Percentiles rank a stretch among this genome's conserved stretches.
Conservation (phyloP, 495 filamentous ascomycete species). For the Amniculicola lignicola region DNA sequence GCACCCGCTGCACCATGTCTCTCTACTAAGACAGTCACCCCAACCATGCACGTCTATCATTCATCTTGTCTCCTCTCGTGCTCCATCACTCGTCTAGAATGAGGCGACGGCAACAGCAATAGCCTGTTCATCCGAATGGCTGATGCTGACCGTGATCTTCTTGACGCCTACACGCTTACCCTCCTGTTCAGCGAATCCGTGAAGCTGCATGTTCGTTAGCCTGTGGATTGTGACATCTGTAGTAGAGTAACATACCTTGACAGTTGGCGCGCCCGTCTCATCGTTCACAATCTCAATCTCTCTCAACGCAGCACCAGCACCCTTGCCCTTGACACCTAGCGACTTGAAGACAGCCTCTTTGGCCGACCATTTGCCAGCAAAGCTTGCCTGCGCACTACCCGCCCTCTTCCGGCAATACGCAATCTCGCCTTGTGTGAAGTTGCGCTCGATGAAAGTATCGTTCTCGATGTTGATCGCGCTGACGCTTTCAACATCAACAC, state of each 20-base stretch:
- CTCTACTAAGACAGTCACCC: background rate
- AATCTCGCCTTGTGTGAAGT: constrained; percentile 82
- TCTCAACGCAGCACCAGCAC: constrained; percentile 82
- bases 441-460: constrained; percentile 88
- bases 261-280: constrained; percentile 74
- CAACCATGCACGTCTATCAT: background rate
- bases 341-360: constrained; percentile 99
- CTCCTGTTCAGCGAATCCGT: constrained; percentile 75
- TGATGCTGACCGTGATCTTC: constrained; percentile 85
- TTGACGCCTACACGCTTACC: constrained; percentile 83
- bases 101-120: constrained; percentile 81
- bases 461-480: constrained; percentile 84
- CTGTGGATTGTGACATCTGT: background rate
- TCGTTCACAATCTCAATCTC: constrained; percentile 90
- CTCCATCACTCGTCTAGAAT: constrained; percentile 1
- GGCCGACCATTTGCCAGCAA: constrained; percentile 90
- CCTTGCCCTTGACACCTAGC: constrained; percentile 80
- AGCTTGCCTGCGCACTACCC: constrained; percentile 72
- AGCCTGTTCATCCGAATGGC: constrained; percentile 86
- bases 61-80: background rate
- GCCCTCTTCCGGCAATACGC: constrained; percentile 82
- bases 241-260: constrained; percentile 67
- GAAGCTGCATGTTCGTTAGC: constrained; percentile 55
- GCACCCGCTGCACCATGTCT: background rate
- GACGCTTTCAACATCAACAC: constrained; percentile 88